phyloP scores from a whole-genome alignment of 495 filamentous ascomycete species.

The Podospora comata region DNA sequence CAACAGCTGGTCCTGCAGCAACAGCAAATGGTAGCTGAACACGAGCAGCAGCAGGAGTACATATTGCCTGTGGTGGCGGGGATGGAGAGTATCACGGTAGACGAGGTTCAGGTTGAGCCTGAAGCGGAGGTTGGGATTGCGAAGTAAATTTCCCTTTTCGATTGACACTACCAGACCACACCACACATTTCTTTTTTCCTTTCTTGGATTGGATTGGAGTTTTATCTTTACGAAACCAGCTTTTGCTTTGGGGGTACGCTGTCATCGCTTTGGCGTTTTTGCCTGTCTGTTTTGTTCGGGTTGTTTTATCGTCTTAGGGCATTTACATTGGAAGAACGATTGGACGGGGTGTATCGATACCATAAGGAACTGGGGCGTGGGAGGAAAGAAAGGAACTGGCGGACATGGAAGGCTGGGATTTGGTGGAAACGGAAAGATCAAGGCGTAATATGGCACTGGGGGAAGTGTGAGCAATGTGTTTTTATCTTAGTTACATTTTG shows the following conservation, averaged over 20 bases:
- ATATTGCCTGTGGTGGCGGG: conserved; percentile 10
- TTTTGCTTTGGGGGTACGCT: not conserved
- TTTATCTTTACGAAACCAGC: not conserved
- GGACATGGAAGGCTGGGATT: not conserved
- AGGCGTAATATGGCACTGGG: not conserved
- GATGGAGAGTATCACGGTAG: conserved; percentile 4
- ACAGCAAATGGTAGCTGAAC: not conserved
- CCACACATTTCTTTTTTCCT: not conserved
- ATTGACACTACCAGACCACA: not conserved
- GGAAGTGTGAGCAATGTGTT: not conserved
- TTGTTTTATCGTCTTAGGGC: not conserved
- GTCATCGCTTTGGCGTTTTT: not conserved
- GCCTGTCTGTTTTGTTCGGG: not conserved
- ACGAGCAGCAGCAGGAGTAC: not conserved
- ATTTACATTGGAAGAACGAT: not conserved
- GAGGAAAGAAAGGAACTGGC: not conserved
- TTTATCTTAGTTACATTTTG: too few relatives aligned
- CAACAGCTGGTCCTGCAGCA: not conserved
- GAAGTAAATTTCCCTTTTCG: not conserved
- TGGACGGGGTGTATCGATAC: not conserved
- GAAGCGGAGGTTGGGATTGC: not conserved
- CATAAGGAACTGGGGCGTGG: not conserved
- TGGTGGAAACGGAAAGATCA: not conserved
- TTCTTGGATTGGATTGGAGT: not conserved
- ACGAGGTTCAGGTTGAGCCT: not conserved